Base-by-base conservation (phyloP, 2,329 filamentous ascomycete species). In the Fonsecaea pugnacius region DNA sequence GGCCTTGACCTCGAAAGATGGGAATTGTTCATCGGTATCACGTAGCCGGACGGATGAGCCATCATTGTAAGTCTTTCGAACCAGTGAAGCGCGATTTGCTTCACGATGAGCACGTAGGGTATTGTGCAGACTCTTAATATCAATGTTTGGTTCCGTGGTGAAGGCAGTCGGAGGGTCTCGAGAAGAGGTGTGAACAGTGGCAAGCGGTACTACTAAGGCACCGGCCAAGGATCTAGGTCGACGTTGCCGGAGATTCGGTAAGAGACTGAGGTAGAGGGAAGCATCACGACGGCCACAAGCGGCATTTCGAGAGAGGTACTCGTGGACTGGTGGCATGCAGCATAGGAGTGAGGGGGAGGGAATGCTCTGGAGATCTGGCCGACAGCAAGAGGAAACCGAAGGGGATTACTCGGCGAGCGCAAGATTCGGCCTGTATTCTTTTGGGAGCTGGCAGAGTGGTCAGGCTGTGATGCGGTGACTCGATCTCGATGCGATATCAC, bases 61-160 rank as follows among this genome's bases (percentile, higher is more conserved):
- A 7, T 53, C 38, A 12, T 48, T 27, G 30, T 46, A 55, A 21
- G 70, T 53, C 48, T 70, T 72, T 40, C 71, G 70, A 32, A 74
- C 68, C n/a, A 72, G 57, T 10, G 64, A 63, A 14, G 69, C 67
- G 36, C 70, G 72, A 54, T 78, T 78, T 27, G 71, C 66, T 33
- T 66, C 67, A 54, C 75, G 73, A 66, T 77, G 75, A 43, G 73
- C 73, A 58, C 74, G 71, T 16, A 78, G 70, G 7, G 77, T 78
- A 51, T 72, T 70, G 30, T 59, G 58, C 7, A 77, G 73, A 60
- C 73, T 75, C 32, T 67, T 64, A 24, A 70, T 65, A 46, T 72
- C 63, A 52, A 76, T 69, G 27, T 65, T 61, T 32, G 66, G 64
- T 21, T 66, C 66, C 38, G 60, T 40, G 2, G 36, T 43, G 33